A percentile compares a stretch with the other conserved stretches of the same genome.
Evolutionary conservation across 2,329 filamentous ascomycete genomes (phyloP).

Genomic region (Fusarium staphyleae): DNA sequence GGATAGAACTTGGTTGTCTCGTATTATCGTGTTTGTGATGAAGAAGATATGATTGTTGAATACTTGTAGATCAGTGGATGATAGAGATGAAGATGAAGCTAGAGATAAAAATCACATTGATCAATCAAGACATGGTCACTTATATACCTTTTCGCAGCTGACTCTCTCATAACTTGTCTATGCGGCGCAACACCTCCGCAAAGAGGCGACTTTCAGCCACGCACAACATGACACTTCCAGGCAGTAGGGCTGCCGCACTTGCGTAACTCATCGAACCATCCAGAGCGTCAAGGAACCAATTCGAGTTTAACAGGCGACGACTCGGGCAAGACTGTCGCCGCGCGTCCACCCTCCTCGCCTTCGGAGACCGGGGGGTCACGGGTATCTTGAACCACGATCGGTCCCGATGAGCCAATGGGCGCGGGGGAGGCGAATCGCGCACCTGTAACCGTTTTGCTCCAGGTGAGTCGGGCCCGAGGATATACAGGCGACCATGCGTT

Average conservation of each 20-base stretch:
- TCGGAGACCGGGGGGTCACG: conserved; percentile 11
- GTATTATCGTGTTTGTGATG: conserved; percentile 1
- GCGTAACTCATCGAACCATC: conserved; percentile 34
- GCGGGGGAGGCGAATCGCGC: conserved; percentile 17
- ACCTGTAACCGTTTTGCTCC: not conserved
- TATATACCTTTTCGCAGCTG: conserved; percentile 21
- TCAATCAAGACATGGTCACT: conserved; percentile 17
- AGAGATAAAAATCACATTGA: conserved; percentile 3
- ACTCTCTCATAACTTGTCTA: conserved; percentile 9
- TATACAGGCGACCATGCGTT: not conserved
- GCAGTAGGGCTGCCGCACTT: conserved; percentile 36
- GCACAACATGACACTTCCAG: conserved; percentile 31
- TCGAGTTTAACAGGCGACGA: conserved; percentile 10
- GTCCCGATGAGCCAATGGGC: conserved; percentile 32
- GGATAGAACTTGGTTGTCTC: conserved; percentile 5
- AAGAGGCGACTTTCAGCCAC: conserved; percentile 30
- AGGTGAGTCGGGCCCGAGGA: conserved; percentile 13
- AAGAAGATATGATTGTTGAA: not conserved
- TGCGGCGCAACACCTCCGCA: conserved; percentile 25
- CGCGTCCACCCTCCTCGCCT: conserved; percentile 31
- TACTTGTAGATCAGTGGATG: conserved; percentile 12
- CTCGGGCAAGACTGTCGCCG: conserved; percentile 29
- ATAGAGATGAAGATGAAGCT: conserved; percentile 16
- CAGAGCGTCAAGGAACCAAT: conserved; percentile 23
- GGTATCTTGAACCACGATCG: conserved; percentile 15